These are phyloP conservation scores for Crinitomyces ghanaensis DNA, from an alignment of 805 yeast genomes.

Conservation along the genomic window DNA sequence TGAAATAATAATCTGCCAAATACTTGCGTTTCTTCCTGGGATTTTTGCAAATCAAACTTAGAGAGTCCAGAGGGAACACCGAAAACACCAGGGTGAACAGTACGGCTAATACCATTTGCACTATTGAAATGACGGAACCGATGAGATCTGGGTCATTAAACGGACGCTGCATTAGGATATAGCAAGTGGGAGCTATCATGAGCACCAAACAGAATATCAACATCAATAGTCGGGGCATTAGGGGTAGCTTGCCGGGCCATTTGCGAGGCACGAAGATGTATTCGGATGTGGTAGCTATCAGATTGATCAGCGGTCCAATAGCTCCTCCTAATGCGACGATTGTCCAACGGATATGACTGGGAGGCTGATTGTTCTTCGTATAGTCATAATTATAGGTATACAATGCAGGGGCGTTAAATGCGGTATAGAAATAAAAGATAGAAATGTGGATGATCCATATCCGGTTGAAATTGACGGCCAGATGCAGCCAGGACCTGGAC, in stretches of 20 bases:
- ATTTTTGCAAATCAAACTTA: slow-evolving; percentile 35
- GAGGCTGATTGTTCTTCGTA: slow-evolving; percentile 41
- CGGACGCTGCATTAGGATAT: slow-evolving; percentile 35
- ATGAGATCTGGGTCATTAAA: slow-evolving; percentile 32
- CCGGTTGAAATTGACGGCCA: slow-evolving; percentile 91
- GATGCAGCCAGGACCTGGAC: slow-evolving; percentile 93
- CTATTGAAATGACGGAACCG: slow-evolving; percentile 51
- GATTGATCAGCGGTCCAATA: slow-evolving; percentile 69
- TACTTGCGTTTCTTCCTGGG: slow-evolving; percentile 79
- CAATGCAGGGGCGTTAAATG: slow-evolving; percentile 83
- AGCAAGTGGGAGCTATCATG: slow-evolving; percentile 41
- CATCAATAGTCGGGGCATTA: slow-evolving; percentile 75
- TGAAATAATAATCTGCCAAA: slow-evolving; percentile 88
- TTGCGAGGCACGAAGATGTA: slow-evolving; percentile 94
- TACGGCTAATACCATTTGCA: slow-evolving; percentile 80
- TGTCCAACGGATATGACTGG: slow-evolving; percentile 93
- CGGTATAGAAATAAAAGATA: slow-evolving; percentile 87
- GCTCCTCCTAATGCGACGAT: slow-evolving; percentile 87
- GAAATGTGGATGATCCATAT: slow-evolving; percentile 92
- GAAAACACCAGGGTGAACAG: slow-evolving; percentile 81
- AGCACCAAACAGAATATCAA: slow-evolving; percentile 45
- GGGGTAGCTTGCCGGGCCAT: slow-evolving; percentile 98
- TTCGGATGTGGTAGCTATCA: slow-evolving; percentile 80
- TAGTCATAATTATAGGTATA: slow-evolving; percentile 77
- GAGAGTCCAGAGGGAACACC: slow-evolving; percentile 90